Conservation (phyloP, 1,139 yeast genomes). For the Saccharomycopsis hybrid region DNA sequence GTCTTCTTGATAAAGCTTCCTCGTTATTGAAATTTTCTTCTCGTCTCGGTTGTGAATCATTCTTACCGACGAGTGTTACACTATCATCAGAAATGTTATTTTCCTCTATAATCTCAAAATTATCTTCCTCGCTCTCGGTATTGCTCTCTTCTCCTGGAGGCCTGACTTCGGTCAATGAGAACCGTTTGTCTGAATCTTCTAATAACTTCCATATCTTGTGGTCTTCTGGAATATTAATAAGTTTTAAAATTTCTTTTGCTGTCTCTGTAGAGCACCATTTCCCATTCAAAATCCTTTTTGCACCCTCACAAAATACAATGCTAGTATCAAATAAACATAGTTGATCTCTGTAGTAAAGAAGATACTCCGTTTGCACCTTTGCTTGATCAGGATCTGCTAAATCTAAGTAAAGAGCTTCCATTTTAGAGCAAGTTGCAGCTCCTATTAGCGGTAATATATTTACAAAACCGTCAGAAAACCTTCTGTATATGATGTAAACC, state of each 20-base stretch:
- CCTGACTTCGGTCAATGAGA: neutral
- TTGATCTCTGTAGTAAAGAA: neutral
- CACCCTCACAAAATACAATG: neutral
- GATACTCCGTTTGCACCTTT: neutral
- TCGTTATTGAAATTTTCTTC: too few relatives aligned
- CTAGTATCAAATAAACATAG: neutral
- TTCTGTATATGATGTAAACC: neutral
- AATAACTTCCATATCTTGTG: neutral
- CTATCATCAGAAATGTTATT: too few relatives aligned
- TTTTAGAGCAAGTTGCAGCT: neutral
- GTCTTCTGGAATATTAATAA: neutral
- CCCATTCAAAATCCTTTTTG: neutral
- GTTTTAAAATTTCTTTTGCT: neutral
- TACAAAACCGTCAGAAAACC: neutral
- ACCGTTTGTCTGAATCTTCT: neutral
- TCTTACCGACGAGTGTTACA: too few relatives aligned
- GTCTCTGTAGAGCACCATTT: neutral
- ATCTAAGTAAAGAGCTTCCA: neutral
- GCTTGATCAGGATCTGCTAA: neutral
- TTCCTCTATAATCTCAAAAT: slow-evolving; percentile 1
- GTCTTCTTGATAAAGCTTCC: too few relatives aligned
- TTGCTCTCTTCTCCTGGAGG: too few relatives aligned
- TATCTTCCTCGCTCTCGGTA: neutral
- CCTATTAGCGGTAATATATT: neutral
- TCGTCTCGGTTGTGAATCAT: too few relatives aligned